A percentile compares a stretch with the other conserved stretches of the same genome.
Conservation (phyloP, 1,139 yeast genomes). For the Pichia sp. region DNA sequence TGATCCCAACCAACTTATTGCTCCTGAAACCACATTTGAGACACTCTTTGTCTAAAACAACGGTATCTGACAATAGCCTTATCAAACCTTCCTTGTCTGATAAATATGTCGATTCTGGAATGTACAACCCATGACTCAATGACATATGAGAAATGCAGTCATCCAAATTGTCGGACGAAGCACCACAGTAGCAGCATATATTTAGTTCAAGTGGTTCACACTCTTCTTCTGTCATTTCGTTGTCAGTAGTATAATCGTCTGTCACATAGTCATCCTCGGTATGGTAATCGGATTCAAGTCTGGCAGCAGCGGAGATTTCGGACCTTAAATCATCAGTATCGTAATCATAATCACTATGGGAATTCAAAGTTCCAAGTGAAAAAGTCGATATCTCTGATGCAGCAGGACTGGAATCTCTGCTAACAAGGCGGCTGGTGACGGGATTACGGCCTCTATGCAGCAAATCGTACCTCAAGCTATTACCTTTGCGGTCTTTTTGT, state of each 20-base stretch:
- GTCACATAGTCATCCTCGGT: slow-evolving; percentile 27
- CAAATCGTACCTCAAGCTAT: slow-evolving; percentile 32
- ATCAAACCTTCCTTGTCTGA: slow-evolving; percentile 44
- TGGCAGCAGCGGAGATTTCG: slow-evolving; percentile 16
- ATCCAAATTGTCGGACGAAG: slow-evolving; percentile 39
- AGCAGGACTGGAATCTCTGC: slow-evolving; percentile 48
- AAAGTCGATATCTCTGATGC: slow-evolving; percentile 54
- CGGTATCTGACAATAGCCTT: slow-evolving; percentile 40
- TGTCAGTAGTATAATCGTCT: slow-evolving; percentile 20
- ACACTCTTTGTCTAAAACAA: slow-evolving; percentile 46
- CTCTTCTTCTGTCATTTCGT: slow-evolving; percentile 28
- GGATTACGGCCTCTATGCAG: slow-evolving; percentile 16
- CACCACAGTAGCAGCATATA: slow-evolving; percentile 44
- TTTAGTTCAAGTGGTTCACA: slow-evolving; percentile 35
- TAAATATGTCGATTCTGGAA: slow-evolving; percentile 45
- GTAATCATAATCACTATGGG: slow-evolving; percentile 18
- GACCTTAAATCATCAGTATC: slow-evolving; percentile 29
- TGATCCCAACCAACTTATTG: slow-evolving; percentile 43
- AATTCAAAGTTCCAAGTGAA: slow-evolving; percentile 57
- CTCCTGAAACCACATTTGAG: slow-evolving; percentile 52
- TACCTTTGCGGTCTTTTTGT: slow-evolving; percentile 33
- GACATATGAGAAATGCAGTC: slow-evolving; percentile 47
- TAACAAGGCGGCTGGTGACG: slow-evolving; percentile 3
- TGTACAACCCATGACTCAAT: slow-evolving; percentile 44
- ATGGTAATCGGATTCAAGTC: slow-evolving; percentile 17